Percentiles rank a stretch among this genome's conserved stretches.
Evolutionary conservation across 2,329 filamentous ascomycete species (phyloP).

Genomic region (Ascochyta lentis): DNA sequence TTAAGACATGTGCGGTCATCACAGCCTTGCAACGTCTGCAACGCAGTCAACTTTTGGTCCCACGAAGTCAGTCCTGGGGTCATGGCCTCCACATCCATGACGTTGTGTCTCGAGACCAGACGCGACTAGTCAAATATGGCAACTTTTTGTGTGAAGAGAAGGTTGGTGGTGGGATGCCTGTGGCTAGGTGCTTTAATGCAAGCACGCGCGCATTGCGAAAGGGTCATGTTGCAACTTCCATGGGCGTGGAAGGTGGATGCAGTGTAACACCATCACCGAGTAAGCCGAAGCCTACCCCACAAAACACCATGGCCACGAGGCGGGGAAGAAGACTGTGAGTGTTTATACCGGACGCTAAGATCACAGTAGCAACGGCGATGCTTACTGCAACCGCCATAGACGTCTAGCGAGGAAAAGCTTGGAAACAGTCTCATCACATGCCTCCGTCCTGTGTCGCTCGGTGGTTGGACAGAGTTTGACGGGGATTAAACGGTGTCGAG

Average conservation of each 20-base stretch:
- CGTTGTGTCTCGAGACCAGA: slow-evolving; percentile 9
- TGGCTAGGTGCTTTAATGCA: slow-evolving; percentile 2
- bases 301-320: slow-evolving; percentile 22
- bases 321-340: neutral
- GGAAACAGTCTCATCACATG: slow-evolving; percentile 35
- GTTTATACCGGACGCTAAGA: slow-evolving; percentile 6
- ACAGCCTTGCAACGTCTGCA: slow-evolving; percentile 1
- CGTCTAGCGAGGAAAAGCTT: neutral
- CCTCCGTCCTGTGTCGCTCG: slow-evolving; percentile 21
- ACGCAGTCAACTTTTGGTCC: neutral
- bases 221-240: slow-evolving; percentile 6
- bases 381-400: slow-evolving; percentile 5
- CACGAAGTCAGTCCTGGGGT: neutral
- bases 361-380: slow-evolving; percentile 7
- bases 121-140: slow-evolving; percentile 1
- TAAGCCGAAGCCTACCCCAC: slow-evolving; percentile 10
- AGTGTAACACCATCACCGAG: slow-evolving; percentile 10
- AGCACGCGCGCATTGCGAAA: slow-evolving; percentile 14
- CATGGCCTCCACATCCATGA: slow-evolving; percentile 1
- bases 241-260: slow-evolving; percentile 3
- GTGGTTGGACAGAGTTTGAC: slow-evolving; percentile 26
- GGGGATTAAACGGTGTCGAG: slow-evolving; percentile 31
- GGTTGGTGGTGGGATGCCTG: slow-evolving; percentile 1
- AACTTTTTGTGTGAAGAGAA: neutral
- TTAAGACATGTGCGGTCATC: neutral